Evolutionary conservation across 148 eudicot genomes (phyloP).

Genomic region (Mesembryanthemum crystallinum): DNA sequence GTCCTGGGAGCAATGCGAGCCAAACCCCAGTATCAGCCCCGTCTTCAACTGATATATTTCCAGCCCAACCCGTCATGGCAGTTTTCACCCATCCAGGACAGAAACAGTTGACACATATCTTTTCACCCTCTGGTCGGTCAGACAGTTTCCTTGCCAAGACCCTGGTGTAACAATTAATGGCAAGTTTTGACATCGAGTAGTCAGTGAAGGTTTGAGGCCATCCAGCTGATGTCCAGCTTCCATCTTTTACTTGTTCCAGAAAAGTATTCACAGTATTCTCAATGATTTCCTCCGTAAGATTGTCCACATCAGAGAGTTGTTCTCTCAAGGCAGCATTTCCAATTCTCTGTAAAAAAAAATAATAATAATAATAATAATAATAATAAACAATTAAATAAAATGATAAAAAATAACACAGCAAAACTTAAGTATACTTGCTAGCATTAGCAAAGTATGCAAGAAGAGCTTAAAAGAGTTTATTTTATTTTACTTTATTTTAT

Average conservation of each 20-base stretch:
- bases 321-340: conserved; percentile 57
- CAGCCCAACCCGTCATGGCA: conserved; percentile 94
- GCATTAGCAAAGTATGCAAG: background rate
- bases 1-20: conserved; percentile 80
- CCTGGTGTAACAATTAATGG: conserved; percentile 79
- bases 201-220: conserved; percentile 84
- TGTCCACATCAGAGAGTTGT: conserved; percentile 53
- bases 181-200: conserved; percentile 84
- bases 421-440: background rate
- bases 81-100: conserved; percentile 99
- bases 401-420: too few relatives aligned
- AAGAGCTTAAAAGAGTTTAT: background rate
- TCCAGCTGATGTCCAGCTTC: conserved; percentile 60
- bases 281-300: conserved; percentile 70
- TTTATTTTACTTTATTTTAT: background rate
- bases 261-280: conserved; percentile 51
- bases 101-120: conserved; percentile 72
- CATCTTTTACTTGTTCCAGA: conserved; percentile 77
- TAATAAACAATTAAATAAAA: too few relatives aligned
- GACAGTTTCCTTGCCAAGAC: conserved; percentile 51
- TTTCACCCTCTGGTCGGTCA: conserved; percentile 64
- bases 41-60: conserved; percentile 69
- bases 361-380: too few relatives aligned
- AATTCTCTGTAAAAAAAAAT: conserved; percentile 55
- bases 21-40: conserved; percentile 97